Percentiles rank a stretch among this genome's conserved stretches.
These are phyloP conservation scores for Clonostachys byssicola DNA, from an alignment of 2,329 filamentous ascomycete genomes.

Conservation along the genomic window DNA sequence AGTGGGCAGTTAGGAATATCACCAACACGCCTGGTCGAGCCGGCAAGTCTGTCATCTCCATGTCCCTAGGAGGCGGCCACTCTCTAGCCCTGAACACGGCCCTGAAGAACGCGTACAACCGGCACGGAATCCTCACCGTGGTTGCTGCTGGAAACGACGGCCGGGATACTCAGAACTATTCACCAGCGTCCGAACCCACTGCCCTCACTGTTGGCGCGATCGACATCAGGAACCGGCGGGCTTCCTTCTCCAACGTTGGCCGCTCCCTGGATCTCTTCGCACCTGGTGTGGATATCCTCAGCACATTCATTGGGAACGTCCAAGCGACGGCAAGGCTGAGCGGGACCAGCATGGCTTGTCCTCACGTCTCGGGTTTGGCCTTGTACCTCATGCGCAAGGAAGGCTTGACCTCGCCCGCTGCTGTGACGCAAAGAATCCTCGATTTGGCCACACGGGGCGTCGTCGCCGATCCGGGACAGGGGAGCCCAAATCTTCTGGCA, in stretches of 20 bases:
- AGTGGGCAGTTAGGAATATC: constrained; percentile 41
- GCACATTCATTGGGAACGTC: constrained; percentile 39
- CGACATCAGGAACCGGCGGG: constrained; percentile 26
- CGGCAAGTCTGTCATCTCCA: constrained; percentile 43
- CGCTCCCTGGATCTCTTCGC: constrained; percentile 43
- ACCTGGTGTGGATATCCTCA: constrained; percentile 40
- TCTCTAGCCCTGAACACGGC: constrained; percentile 45
- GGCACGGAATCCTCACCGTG: constrained; percentile 42
- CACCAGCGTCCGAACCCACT: constrained; percentile 39
- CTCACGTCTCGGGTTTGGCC: constrained; percentile 55
- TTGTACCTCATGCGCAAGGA: constrained; percentile 37
- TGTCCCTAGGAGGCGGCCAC: constrained; percentile 46
- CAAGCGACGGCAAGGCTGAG: constrained; percentile 41
- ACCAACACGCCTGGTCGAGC: constrained; percentile 28
- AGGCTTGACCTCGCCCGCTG: constrained; percentile 10
- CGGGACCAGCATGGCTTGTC: constrained; percentile 61
- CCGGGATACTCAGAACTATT: constrained; percentile 24
- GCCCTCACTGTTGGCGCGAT: constrained; percentile 52
- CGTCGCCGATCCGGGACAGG: constrained; percentile 28
- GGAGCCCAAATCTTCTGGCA: constrained; percentile 40
- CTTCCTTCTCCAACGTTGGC: constrained; percentile 47
- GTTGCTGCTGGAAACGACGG: constrained; percentile 54
- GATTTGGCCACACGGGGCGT: constrained; percentile 32
- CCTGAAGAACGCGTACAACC: constrained; percentile 36
- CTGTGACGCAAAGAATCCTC: constrained; percentile 34